Percentiles rank a stretch among this genome's conserved stretches.
Evolutionary conservation across 2,329 filamentous ascomycete genomes (phyloP).

Genomic region (Ophiostoma perfectum): DNA sequence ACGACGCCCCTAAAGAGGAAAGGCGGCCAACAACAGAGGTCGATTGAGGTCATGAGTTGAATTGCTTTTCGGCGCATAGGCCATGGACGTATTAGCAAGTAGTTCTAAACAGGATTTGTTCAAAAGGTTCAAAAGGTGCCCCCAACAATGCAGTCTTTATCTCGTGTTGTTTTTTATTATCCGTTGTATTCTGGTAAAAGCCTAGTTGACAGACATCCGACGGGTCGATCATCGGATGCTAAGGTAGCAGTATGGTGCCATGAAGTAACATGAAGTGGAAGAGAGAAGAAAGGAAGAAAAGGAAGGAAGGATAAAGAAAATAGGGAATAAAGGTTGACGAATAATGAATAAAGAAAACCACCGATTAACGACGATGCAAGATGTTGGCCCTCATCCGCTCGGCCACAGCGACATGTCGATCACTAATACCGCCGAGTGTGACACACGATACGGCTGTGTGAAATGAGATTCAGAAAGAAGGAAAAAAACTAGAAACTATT

Average conservation of each 20-base stretch:
- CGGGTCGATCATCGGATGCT: not conserved
- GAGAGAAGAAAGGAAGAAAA: not conserved
- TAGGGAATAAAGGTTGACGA: too few species aligned
- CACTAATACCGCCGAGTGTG: not conserved
- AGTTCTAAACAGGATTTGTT: too few species aligned
- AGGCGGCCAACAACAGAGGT: constrained; percentile 1
- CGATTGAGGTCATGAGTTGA: not conserved
- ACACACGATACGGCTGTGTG: too few species aligned
- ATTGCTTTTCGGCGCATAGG: not conserved
- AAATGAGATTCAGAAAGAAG: too few species aligned
- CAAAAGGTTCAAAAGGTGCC: too few species aligned
- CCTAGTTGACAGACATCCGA: not conserved
- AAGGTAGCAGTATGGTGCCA: not conserved
- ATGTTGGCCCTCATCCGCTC: not conserved
- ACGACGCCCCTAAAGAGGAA: not conserved
- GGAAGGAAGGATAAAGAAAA: not conserved
- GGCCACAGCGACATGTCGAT: not conserved
- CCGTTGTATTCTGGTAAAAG: not conserved
- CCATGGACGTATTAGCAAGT: too few species aligned
- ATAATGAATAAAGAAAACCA: too few species aligned
- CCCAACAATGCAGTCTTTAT: too few species aligned
- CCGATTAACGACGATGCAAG: not conserved
- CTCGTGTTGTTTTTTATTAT: too few species aligned
- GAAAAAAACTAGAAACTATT: too few species aligned
- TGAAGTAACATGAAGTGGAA: not conserved